Percentiles rank a stretch among this genome's conserved stretches.
phyloP scores from a whole-genome alignment of 805 yeast species.

The Henningerozyma blattae region DNA sequence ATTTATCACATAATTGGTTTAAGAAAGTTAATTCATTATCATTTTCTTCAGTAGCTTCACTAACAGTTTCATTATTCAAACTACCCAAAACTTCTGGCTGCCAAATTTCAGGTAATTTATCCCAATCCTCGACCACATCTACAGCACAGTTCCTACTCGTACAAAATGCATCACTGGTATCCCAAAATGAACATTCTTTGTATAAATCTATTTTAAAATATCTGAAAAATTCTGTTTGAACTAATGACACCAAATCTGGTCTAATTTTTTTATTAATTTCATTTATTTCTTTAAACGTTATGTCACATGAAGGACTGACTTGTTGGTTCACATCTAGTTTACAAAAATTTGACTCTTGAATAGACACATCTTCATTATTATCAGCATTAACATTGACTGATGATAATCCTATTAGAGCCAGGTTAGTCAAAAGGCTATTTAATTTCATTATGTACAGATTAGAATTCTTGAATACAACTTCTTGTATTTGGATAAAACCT shows the following conservation, averaged over 20 bases:
- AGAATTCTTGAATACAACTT: too few relatives aligned
- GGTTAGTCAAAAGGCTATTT: too few relatives aligned
- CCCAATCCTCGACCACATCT: constrained; percentile 67
- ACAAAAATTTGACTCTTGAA: constrained; percentile 23
- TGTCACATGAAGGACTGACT: constrained; percentile 27
- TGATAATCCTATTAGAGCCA: too few relatives aligned
- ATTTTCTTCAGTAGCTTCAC: constrained; percentile 18
- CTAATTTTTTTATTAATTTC: constrained; percentile 39
- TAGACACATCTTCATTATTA: too few relatives aligned
- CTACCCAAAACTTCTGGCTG: constrained; percentile 53
- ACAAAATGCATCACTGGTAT: constrained; percentile 66
- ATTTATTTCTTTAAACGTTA: constrained; percentile 37
- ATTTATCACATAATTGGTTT: constrained; percentile 25
- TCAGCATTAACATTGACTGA: too few relatives aligned
- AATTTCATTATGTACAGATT: too few relatives aligned
- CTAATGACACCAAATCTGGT: constrained; percentile 45
- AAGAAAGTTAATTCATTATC: constrained; percentile 25
- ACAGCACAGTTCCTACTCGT: constrained; percentile 85
- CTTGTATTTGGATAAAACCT: too few relatives aligned
- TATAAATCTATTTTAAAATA: constrained; percentile 78
- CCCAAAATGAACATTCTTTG: constrained; percentile 79
- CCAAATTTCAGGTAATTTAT: constrained; percentile 59
- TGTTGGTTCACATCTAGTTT: constrained; percentile 22
- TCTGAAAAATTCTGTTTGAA: constrained; percentile 69
- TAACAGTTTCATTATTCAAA: constrained; percentile 20